Percentiles rank a stretch among this genome's conserved stretches.
Conservation (phyloP, 164 flowering plant species). For the Berberis thunbergii region DNA sequence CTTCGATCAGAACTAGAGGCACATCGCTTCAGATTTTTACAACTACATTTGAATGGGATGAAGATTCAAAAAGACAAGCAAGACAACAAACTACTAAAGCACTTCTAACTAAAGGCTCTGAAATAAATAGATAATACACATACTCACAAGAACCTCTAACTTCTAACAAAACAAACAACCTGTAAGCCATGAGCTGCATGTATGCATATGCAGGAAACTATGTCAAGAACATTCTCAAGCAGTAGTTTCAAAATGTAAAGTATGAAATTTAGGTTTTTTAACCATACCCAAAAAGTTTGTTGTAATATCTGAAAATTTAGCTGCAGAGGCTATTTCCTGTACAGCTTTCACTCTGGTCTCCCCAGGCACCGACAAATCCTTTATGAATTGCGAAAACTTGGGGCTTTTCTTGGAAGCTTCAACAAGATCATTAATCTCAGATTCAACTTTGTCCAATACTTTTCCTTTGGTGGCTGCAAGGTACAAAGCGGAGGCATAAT, state of each 20-base stretch:
- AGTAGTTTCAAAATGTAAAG: background rate
- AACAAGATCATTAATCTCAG: conserved; percentile 57
- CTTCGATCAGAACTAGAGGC: too few relatives aligned
- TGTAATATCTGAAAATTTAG: conserved; percentile 61
- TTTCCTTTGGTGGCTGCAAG: conserved; percentile 60
- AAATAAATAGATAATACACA: too few relatives aligned
- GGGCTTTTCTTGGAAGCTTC: conserved; percentile 62
- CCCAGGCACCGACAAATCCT: conserved; percentile 4
- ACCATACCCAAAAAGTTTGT: conserved; percentile 72
- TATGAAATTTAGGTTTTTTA: background rate
- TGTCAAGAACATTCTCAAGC: background rate
- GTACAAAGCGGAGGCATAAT: conserved; percentile 87
- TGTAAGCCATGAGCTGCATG: too few relatives aligned
- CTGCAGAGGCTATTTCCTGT: conserved; percentile 40
- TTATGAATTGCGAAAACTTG: conserved; percentile 50
- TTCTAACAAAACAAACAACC: too few relatives aligned
- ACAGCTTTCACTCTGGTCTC: conserved; percentile 34
- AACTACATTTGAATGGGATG: too few relatives aligned
- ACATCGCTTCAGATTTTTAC: too few relatives aligned
- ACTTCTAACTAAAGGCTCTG: too few relatives aligned
- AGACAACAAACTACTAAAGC: too few relatives aligned
- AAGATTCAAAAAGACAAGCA: too few relatives aligned
- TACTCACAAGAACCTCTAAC: too few relatives aligned
- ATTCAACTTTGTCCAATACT: conserved; percentile 62
- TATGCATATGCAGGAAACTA: background rate